Percentiles rank a stretch among this genome's conserved stretches.
Conservation (phyloP, 1,139 yeast species). For the Suhomyces bokatorum region DNA sequence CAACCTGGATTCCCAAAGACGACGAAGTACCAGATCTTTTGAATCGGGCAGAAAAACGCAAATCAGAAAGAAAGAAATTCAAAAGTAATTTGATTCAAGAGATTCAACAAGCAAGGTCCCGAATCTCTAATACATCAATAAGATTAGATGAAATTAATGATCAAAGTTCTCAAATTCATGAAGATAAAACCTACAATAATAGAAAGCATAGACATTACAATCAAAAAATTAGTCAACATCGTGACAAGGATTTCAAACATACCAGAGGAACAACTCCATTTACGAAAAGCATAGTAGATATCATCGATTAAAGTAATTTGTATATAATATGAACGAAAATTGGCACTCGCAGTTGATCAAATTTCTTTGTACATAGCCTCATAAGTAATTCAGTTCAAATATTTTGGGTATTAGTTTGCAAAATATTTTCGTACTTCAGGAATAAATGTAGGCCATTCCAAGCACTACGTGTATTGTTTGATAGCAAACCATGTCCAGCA, state of each 20-base stretch:
- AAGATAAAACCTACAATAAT: no score
- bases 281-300: conserved; percentile 18
- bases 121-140: background rate
- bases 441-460: no score
- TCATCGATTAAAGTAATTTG: conserved; percentile 15
- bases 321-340: no score
- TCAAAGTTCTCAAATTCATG: no score
- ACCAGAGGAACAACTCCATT: conserved; percentile 13
- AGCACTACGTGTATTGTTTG: no score
- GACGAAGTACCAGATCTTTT: conserved; percentile 49
- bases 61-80: conserved; percentile 15
- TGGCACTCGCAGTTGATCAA: no score
- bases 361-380: background rate
- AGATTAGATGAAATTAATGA: background rate
- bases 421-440: background rate
- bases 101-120: conserved; percentile 1
- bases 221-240: background rate
- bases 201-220: background rate
- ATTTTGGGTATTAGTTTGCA: background rate
- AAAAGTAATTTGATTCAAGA: conserved; percentile 7
- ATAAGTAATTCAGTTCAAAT: no score
- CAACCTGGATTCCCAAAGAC: conserved; percentile 70
- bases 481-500: no score
- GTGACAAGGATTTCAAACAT: background rate
- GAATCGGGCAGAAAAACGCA: conserved; percentile 47